Percentiles rank a stretch among this genome's conserved stretches.
Evolutionary conservation across 2,329 filamentous ascomycete genomes (phyloP).

Genomic region (Cryphonectria japonica): DNA sequence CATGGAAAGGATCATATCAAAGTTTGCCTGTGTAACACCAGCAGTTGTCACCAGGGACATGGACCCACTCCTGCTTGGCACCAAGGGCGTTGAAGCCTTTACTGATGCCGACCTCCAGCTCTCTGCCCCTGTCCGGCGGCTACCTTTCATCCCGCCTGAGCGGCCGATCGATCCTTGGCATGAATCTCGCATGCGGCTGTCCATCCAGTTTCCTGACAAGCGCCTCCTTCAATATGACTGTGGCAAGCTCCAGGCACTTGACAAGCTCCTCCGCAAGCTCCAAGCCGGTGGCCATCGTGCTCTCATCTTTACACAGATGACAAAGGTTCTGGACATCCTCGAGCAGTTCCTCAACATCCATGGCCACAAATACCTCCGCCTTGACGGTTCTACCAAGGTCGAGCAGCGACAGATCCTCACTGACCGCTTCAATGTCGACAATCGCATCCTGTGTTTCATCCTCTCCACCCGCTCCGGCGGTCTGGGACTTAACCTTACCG

Average conservation of each 20-base stretch:
- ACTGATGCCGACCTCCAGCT: conserved; percentile 60
- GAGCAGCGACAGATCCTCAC: conserved; percentile 95
- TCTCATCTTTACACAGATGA: conserved; percentile 99
- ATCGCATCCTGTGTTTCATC: conserved; percentile 92
- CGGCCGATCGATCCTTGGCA: conserved; percentile 81
- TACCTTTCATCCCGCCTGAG: conserved; percentile 60
- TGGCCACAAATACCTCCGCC: conserved; percentile 91
- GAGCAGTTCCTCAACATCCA: conserved; percentile 98
- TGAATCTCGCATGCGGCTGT: conserved; percentile 86
- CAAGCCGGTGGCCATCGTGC: conserved; percentile 91
- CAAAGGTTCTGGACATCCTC: conserved; percentile 94
- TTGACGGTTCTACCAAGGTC: conserved; percentile 95
- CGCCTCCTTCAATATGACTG: conserved; percentile 97
- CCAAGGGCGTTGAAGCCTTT: conserved; percentile 60
- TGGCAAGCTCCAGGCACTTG: conserved; percentile 90
- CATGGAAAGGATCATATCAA: conserved; percentile 76
- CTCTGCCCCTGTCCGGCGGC: conserved; percentile 59
- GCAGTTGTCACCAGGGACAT: conserved; percentile 83
- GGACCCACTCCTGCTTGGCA: conserved; percentile 67
- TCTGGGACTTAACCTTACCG: conserved; percentile 93
- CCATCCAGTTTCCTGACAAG: conserved; percentile 96
- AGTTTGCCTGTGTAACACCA: conserved; percentile 92
- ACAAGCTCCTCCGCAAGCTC: conserved; percentile 81
- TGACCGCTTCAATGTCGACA: conserved; percentile 95
- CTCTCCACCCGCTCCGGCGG: conserved; percentile 92